These are phyloP conservation scores for Tarenaya hassleriana DNA, from an alignment of 345 rosid species.

Conservation along the genomic window DNA sequence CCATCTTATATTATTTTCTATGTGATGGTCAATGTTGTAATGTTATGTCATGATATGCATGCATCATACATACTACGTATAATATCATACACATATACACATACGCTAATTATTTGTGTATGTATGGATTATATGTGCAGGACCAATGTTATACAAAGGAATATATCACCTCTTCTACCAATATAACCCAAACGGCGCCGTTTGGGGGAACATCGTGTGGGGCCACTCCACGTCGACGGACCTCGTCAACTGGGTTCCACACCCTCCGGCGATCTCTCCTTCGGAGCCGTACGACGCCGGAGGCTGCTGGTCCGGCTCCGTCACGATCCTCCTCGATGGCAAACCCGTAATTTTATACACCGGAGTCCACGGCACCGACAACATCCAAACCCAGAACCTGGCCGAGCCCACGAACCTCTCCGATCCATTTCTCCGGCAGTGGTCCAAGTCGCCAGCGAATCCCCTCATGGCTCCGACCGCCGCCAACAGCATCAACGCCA, in stretches of 20 bases:
- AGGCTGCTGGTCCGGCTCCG: slow-evolving; percentile 77
- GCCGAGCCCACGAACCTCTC: slow-evolving; percentile 53
- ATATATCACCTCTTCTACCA: slow-evolving; percentile 71
- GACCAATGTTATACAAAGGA: slow-evolving; percentile 66
- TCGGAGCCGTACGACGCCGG: slow-evolving; percentile 47
- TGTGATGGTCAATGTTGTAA: slow-evolving; percentile 14
- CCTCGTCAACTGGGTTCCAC: slow-evolving; percentile 62
- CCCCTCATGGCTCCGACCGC: slow-evolving; percentile 48
- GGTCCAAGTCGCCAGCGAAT: slow-evolving; percentile 54
- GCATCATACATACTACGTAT: neutral
- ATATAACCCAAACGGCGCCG: slow-evolving; percentile 60
- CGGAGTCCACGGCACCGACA: slow-evolving; percentile 36
- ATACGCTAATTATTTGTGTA: neutral
- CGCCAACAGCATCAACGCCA: slow-evolving; percentile 35
- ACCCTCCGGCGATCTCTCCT: slow-evolving; percentile 45
- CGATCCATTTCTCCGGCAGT: slow-evolving; percentile 55
- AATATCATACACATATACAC: neutral
- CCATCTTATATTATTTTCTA: slow-evolving; percentile 19
- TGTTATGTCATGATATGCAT: slow-evolving; percentile 20
- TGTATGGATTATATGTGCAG: no score
- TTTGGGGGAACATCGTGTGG: slow-evolving; percentile 77
- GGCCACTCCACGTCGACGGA: slow-evolving; percentile 78
- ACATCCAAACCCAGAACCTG: slow-evolving; percentile 51
- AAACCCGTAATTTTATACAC: slow-evolving; percentile 65
- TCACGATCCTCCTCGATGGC: slow-evolving; percentile 43